A percentile compares a stretch with the other conserved stretches of the same genome.
Conservation (phyloP, 2,329 filamentous ascomycete genomes). For the Fusarium incarnatum region DNA sequence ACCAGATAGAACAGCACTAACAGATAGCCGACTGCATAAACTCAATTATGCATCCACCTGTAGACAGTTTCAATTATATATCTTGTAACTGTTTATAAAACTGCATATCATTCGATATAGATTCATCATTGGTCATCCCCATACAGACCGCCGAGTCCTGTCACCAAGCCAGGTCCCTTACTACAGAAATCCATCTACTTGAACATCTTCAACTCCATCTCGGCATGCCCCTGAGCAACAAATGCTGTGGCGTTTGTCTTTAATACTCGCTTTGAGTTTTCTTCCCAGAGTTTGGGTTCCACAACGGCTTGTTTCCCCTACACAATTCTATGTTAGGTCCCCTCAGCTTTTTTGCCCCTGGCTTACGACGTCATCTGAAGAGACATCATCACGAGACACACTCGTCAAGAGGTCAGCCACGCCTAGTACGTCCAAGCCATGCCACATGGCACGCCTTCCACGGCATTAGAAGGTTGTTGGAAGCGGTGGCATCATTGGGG, state of each 20-base stretch:
- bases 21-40: not conserved
- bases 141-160: not conserved
- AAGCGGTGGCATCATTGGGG: not conserved
- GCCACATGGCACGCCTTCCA: conserved; percentile 21
- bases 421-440: conserved; percentile 7
- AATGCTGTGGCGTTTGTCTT: conserved; percentile 35
- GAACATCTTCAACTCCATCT: not conserved
- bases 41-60: conserved; percentile 2
- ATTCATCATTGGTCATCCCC: not conserved
- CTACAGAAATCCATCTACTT: not conserved
- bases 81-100: conserved; percentile 1
- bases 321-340: not conserved
- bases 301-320: conserved; percentile 21
- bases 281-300: conserved; percentile 13
- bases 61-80: conserved; percentile 20
- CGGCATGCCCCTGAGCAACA: conserved; percentile 14
- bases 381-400: conserved; percentile 29
- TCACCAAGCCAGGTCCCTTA: not conserved
- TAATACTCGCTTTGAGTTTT: not conserved
- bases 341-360: conserved; percentile 14
- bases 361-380: conserved; percentile 33
- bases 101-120: not conserved
- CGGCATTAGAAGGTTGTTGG: not conserved
- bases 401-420: conserved; percentile 24
- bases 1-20: not conserved